Evolutionary conservation across 768 basidiomycete genomes (phyloP).

Genomic region (Macrolepiota dolichaula): DNA sequence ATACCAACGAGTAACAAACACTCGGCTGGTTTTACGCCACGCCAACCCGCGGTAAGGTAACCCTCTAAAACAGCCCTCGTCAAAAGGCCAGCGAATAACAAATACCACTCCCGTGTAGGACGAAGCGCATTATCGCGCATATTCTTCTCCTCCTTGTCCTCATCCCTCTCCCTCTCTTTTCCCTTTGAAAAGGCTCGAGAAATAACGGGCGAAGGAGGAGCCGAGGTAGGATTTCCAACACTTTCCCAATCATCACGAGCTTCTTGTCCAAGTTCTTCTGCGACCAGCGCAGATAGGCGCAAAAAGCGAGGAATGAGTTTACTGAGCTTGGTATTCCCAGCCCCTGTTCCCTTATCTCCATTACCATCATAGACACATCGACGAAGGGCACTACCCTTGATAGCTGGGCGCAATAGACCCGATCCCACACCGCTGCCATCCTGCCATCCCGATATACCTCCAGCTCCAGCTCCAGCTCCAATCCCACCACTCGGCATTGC

Average conservation of each 20-base stretch:
- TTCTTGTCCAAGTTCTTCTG: conserved; percentile 74
- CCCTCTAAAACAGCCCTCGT: conserved; percentile 86
- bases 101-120: conserved; percentile 80
- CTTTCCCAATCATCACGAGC: conserved; percentile 37
- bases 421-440: conserved; percentile 74
- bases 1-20: conserved; percentile 72
- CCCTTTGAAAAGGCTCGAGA: neutral
- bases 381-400: conserved; percentile 56
- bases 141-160: conserved; percentile 17
- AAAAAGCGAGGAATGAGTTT: conserved; percentile 71
- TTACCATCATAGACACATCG: conserved; percentile 34
- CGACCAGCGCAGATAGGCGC: conserved; percentile 73
- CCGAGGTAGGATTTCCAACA: neutral
- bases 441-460: conserved; percentile 69
- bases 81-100: conserved; percentile 70
- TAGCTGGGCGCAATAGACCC: conserved; percentile 57
- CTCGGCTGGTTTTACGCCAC: conserved; percentile 64
- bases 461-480: conserved; percentile 20
- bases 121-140: conserved; percentile 49
- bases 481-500: neutral
- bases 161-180: conserved; percentile 2
- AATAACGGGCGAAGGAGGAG: neutral
- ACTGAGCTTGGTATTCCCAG: conserved; percentile 61
- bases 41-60: conserved; percentile 80
- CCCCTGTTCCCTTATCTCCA: conserved; percentile 32